Evolutionary conservation across 108 stramenopile genomes (phyloP), one percentile per base, ranked within the genome.

Genomic region (Nannochloropsis salina): DNA sequence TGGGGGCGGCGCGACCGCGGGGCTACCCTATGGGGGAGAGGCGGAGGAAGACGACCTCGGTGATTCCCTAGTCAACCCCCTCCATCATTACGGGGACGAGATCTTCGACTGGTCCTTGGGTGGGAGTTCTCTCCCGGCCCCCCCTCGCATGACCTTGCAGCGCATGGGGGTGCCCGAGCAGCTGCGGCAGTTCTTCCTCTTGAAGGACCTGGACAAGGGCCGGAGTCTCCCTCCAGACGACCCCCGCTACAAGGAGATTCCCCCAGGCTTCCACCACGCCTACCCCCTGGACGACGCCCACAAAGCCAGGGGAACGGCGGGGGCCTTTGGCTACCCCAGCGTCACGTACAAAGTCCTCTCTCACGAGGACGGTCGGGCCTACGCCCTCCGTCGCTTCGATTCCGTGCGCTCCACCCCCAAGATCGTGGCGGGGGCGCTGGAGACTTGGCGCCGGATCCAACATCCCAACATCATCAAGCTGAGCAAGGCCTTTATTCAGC

Each of bases 311-410:
- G 86, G 88, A 41, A 88, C 86, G 8, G 86, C 86, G 43, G 91
- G 91, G 40, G 79, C 79, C 44, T 91, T 88, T 83, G 91, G 91
- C 12, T 88, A 91, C 86, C 91, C 91, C 44, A 86, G 85, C 45
- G 80, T 44, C 21, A 87, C 87, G 8, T 91, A 90, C 88, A 90
- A 88, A 87, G 91, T 91, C 42, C 1, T 89, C 41, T 81, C 81
- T 42, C 80, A 83, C 85, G 80, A 80, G 12, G 85, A 85, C 42
- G 96, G 95, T 1, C 84, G 92, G 84, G 86, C 93, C 61, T 97
- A 95, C 90, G 93, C 91, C 41, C 88, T 96, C 11, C 91, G 97
- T 21, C 91, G 97, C 80, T 94, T 96, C 84, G 97, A 97, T 86
- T 94, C 90, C 61, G 94, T 95, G 31, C 88, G 93, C 83, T 90